These are phyloP conservation scores for Metschnikowia lachancei DNA, from an alignment of 805 yeast genomes.

Conservation along the genomic window DNA sequence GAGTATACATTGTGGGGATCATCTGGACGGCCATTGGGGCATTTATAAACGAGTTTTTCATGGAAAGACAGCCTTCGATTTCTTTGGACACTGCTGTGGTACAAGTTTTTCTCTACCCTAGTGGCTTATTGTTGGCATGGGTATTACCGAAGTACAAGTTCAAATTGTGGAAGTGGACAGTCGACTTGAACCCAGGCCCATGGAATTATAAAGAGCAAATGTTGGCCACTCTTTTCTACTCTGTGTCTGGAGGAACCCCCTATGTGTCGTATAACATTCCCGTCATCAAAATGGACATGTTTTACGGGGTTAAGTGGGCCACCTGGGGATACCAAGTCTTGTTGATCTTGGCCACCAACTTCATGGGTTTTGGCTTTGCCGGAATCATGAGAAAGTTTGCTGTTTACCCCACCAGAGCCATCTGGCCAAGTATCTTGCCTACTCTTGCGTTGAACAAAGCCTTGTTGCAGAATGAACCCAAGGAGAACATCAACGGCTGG, in stretches of 20 bases:
- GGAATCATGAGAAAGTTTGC: conserved; percentile 33
- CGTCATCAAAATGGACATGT: conserved; percentile 25
- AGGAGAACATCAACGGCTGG: conserved; percentile 34
- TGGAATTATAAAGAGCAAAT: conserved; percentile 66
- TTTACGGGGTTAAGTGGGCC: conserved; percentile 31
- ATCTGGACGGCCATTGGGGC: conserved; percentile 31
- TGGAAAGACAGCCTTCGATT: conserved; percentile 19
- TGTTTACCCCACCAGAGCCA: conserved; percentile 48
- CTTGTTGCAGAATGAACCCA: conserved; percentile 28
- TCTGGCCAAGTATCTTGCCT: conserved; percentile 49
- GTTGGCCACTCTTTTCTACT: conserved; percentile 50
- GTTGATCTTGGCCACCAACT: conserved; percentile 25
- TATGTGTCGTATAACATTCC: conserved; percentile 32
- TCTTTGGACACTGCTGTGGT: conserved; percentile 16
- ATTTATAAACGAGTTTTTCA: conserved; percentile 19
- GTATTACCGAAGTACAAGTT: conserved; percentile 43
- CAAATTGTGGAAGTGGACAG: conserved; percentile 32
- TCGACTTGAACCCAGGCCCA: conserved; percentile 58
- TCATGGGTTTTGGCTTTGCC: conserved; percentile 32
- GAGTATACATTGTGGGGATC: conserved; percentile 26
- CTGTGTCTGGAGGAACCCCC: conserved; percentile 30
- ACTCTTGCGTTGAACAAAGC: conserved; percentile 43
- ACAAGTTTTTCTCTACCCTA: conserved; percentile 21
- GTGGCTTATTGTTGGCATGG: conserved; percentile 36
- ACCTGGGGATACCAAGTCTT: conserved; percentile 26